These are phyloP conservation scores for Prototheca cutis DNA, from an alignment of 163 green algal genomes.

Conservation along the genomic window DNA sequence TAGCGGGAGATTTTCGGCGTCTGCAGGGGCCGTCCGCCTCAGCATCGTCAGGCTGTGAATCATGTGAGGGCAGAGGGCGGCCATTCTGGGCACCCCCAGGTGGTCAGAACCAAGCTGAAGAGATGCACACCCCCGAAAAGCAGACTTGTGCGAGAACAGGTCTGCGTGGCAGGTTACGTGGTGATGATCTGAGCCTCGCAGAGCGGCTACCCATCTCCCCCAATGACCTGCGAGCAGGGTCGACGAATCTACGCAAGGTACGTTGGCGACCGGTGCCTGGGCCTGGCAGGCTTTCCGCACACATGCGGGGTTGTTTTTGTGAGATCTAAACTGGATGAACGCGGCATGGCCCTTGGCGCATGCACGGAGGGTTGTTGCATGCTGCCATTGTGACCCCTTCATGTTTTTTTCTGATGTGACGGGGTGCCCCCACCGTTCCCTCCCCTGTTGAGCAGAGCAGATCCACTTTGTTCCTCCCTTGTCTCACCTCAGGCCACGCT, in stretches of 20 bases:
- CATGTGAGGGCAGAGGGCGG: not conserved
- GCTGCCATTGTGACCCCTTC: not conserved
- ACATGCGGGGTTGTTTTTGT: too few species aligned
- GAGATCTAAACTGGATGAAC: too few species aligned
- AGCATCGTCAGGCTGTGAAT: not conserved
- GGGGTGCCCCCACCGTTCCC: too few species aligned
- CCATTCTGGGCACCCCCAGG: not conserved
- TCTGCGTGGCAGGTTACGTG: too few species aligned
- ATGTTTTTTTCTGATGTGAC: constrained; percentile 1
- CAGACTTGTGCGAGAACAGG: too few species aligned
- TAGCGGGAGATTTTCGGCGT: not conserved
- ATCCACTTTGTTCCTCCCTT: not conserved
- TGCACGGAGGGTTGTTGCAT: too few species aligned
- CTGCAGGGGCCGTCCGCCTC: not conserved
- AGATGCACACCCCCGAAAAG: too few species aligned
- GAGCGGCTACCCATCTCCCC: constrained; percentile 7
- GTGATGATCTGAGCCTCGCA: not conserved
- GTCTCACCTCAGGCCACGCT: constrained; percentile 2
- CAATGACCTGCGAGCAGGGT: not conserved
- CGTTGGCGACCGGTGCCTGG: too few species aligned
- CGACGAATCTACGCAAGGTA: constrained; percentile 3
- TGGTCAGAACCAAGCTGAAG: too few species aligned
- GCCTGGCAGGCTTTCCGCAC: too few species aligned
- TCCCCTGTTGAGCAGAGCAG: too few species aligned
- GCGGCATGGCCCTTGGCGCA: too few species aligned